Base-by-base conservation (phyloP, 208 protist species). In the Acanthamoeba sp. region DNA sequence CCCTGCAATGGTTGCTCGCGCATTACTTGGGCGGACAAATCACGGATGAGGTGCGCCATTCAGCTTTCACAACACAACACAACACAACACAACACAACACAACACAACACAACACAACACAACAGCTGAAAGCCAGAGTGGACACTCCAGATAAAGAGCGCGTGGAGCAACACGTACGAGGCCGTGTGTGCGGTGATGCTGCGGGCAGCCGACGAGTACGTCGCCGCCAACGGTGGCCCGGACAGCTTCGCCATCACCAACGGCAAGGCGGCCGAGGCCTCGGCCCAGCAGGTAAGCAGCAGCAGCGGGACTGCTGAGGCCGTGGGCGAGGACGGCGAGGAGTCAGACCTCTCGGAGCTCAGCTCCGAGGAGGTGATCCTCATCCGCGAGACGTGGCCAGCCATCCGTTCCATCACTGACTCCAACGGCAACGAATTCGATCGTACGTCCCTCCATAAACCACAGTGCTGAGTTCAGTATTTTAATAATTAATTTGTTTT, bases 381-480 rank as follows among this genome's bases (percentile, higher is more conserved):
- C n/a, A 87, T 87, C 42, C 78, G 50, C n/a, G 78, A 87, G 38
- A 87, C 78, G 32, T 87, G 78, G 78, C 42, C 14, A 14, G 29
- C 22, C 22, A 87, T 55, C 10, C 78, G 50, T 29, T 7, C 29
- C 24, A 55, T 34, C 78, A 50, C 34, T 10, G 50, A 87, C 42
- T 52, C 24, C 34, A 87, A 48, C 50, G 78, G 42, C 40, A 87
- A 87, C 32, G 78, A 87, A 24, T 87, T 87, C 29, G 78, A 87
- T 29, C 38, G 78, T 87, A 87, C 40, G 78, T 87, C 12, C 29
- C 34, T 55, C 50, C 48, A 55, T 55, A 6, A 55, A 20, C 48
- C 1, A 24, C 9, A 57, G 18, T 29, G 29, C 42, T 6, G 38
- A 16, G 16, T 24, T 85, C 29, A 85, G 5, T 10, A 57, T 27